phyloP scores from a whole-genome alignment of 257 asterid species.

The Solanum tarapatanum region DNA sequence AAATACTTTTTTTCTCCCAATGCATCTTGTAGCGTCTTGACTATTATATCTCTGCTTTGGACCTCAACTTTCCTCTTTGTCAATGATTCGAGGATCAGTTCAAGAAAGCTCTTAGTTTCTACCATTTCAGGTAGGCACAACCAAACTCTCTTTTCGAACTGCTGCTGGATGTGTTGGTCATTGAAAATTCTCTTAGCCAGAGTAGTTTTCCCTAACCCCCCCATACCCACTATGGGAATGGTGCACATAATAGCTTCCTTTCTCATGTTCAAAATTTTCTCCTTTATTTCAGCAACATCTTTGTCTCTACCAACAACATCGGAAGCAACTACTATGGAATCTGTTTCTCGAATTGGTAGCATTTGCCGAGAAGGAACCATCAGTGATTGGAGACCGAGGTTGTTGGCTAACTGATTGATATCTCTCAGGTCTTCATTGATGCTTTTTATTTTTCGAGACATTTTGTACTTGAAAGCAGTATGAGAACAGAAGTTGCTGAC shows the following conservation, averaged over 20 bases:
- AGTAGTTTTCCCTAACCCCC: slow-evolving; percentile 5
- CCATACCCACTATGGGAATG: slow-evolving; percentile 6
- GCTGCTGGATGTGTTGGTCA: neutral
- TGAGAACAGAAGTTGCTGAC: neutral
- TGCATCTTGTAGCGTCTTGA: neutral
- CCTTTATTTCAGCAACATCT: neutral
- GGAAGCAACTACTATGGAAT: neutral
- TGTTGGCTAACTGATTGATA: neutral
- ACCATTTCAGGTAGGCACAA: neutral
- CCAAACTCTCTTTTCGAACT: slow-evolving; percentile 15
- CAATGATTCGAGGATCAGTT: neutral
- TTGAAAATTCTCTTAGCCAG: neutral
- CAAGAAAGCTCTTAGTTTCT: slow-evolving; percentile 6
- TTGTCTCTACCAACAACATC: slow-evolving; percentile 3
- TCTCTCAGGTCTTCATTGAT: neutral
- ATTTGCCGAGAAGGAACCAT: neutral
- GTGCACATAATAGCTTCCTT: neutral
- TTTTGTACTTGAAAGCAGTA: neutral
- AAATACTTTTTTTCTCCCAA: neutral
- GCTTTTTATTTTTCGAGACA: neutral
- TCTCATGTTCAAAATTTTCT: neutral
- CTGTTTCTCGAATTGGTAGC: neutral
- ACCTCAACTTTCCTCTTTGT: neutral
- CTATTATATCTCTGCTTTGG: neutral
- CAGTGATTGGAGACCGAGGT: neutral